These are phyloP conservation scores for Podospora tetraspora DNA, from an alignment of 495 filamentous ascomycete species.

Conservation along the genomic window DNA sequence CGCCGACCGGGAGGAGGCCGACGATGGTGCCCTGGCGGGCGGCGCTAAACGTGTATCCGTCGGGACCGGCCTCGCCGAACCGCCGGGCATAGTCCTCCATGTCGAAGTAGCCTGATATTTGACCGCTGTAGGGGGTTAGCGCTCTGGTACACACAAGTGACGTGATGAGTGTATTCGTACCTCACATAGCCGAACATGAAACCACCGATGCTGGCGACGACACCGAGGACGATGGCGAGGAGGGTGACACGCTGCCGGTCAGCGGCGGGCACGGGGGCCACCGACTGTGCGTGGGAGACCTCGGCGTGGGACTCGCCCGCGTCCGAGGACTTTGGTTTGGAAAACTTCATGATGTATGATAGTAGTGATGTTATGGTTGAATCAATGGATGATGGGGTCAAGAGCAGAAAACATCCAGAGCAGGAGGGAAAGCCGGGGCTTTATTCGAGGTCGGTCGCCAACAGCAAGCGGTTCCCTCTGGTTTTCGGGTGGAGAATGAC, in stretches of 20 bases:
- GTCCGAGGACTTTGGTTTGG: conserved; percentile 3
- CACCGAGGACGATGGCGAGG: conserved; percentile 37
- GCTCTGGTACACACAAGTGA: neutral
- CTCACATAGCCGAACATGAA: conserved; percentile 75
- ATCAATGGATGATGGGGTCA: neutral
- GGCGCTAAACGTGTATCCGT: conserved; percentile 41
- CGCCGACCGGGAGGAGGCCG: conserved; percentile 59
- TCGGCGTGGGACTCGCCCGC: neutral
- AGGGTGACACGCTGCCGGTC: conserved; percentile 33
- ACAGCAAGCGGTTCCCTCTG: neutral
- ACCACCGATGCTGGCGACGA: conserved; percentile 62
- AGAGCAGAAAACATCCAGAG: neutral
- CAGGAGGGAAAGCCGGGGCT: neutral
- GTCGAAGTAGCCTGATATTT: conserved; percentile 53
- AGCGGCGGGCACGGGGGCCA: conserved; percentile 6
- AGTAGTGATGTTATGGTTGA: neutral
- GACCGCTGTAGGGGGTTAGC: conserved; percentile 26
- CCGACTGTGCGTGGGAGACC: neutral
- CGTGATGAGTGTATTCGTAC: conserved; percentile 36
- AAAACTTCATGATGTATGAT: neutral
- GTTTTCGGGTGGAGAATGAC: neutral
- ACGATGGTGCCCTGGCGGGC: conserved; percentile 51
- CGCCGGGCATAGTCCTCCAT: conserved; percentile 52
- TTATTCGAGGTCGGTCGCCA: neutral
- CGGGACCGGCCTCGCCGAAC: conserved; percentile 36